These are phyloP conservation scores for Xylaria sp. DNA, from an alignment of 2,329 filamentous ascomycete genomes.

Conservation along the genomic window DNA sequence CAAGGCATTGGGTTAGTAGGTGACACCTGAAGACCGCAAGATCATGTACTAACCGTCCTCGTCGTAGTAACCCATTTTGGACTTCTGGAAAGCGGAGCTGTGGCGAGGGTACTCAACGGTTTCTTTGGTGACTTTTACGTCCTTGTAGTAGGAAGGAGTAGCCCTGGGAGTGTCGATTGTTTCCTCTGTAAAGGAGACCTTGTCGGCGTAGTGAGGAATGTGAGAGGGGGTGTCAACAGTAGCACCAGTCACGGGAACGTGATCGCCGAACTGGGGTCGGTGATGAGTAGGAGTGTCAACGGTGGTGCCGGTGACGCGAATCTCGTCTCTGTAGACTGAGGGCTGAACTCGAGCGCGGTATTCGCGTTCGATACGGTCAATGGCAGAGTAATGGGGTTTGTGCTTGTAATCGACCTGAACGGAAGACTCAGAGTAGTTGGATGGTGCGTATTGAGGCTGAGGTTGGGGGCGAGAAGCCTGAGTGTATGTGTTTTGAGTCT, in stretches of 20 bases:
- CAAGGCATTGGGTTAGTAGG: slow-evolving; percentile 36
- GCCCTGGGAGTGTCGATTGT: slow-evolving; percentile 61
- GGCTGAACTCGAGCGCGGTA: slow-evolving; percentile 70
- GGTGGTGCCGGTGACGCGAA: slow-evolving; percentile 42
- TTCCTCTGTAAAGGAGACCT: slow-evolving; percentile 63
- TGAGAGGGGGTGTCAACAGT: slow-evolving; percentile 51
- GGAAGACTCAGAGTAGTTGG: slow-evolving; percentile 69
- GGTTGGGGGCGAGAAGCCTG: slow-evolving; percentile 37
- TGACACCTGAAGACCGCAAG: background rate
- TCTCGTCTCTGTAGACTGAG: slow-evolving; percentile 54
- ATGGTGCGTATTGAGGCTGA: slow-evolving; percentile 34
- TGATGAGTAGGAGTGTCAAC: slow-evolving; percentile 47
- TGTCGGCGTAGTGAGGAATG: slow-evolving; percentile 55
- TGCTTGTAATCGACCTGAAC: slow-evolving; percentile 71
- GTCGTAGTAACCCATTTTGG: slow-evolving; percentile 74
- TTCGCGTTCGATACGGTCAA: slow-evolving; percentile 73
- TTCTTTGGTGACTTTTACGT: slow-evolving; percentile 71
- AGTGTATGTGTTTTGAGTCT: slow-evolving; percentile 42
- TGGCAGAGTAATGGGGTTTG: slow-evolving; percentile 59
- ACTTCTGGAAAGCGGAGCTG: slow-evolving; percentile 55
- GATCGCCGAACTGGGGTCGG: slow-evolving; percentile 50
- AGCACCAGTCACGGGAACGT: slow-evolving; percentile 50
- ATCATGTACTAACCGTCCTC: slow-evolving; percentile 62
- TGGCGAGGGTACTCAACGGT: slow-evolving; percentile 68
- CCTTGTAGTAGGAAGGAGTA: slow-evolving; percentile 62